Conservation (phyloP, 805 yeast genomes). For the Saccharomycopsis sp. region DNA sequence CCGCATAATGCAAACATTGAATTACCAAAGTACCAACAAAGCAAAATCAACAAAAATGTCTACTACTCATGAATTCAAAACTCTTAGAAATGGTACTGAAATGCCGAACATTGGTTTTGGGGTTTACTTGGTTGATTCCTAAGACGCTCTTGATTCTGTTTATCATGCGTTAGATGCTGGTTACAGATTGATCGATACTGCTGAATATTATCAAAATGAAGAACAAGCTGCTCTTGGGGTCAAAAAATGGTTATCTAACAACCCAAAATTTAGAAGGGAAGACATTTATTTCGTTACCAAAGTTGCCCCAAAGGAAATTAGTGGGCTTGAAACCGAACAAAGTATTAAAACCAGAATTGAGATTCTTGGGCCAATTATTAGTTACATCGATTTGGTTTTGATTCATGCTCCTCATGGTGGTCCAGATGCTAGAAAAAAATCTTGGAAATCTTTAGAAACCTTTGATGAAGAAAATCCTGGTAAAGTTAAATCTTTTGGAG, state of each 20-base stretch:
- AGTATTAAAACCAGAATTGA: conserved; percentile 9
- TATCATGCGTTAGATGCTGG: conserved; percentile 15
- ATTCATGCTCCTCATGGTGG: conserved; percentile 19
- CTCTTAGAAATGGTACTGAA: conserved; percentile 1
- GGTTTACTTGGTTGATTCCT: conserved; percentile 14
- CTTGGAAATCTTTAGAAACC: conserved; percentile 45
- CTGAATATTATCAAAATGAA: conserved; percentile 17
- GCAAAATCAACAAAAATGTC: no score
- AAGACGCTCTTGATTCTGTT: conserved; percentile 9
- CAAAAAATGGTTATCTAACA: conserved; percentile 12
- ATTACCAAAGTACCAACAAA: no score
- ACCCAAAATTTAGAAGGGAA: conserved; percentile 11
- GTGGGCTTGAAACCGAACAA: conserved; percentile 10
- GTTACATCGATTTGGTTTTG: conserved; percentile 19
- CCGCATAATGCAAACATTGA: no score
- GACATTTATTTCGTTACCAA: conserved; percentile 15
- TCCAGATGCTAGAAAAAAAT: conserved; percentile 28
- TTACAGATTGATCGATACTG: conserved; percentile 16
- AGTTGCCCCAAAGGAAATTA: conserved; percentile 15
- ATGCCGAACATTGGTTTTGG: conserved; percentile 16
- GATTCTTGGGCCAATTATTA: conserved; percentile 15
- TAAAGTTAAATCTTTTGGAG: conserved; percentile 44
- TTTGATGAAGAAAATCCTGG: conserved; percentile 45
- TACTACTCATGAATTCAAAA: no score
- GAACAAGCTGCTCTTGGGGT: conserved; percentile 14